Evolutionary conservation across 192 early-diverging fungal genomes (phyloP).

Genomic region (Podila verticillata): DNA sequence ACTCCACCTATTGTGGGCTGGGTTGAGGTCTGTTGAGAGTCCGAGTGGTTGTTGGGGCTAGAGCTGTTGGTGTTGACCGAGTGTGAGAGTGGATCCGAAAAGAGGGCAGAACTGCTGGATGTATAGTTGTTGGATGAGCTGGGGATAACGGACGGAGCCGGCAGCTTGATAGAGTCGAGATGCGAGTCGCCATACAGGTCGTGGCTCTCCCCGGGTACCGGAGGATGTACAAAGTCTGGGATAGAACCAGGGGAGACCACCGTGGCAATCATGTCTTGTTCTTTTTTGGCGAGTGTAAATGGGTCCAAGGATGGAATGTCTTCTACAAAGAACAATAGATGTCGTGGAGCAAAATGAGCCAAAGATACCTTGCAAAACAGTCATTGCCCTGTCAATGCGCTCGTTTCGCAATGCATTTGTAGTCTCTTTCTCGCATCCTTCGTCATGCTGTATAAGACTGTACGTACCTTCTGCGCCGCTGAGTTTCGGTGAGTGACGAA

Average conservation of each 20-base stretch:
- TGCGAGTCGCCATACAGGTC: constrained; percentile 66
- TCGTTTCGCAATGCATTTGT: too few relatives aligned
- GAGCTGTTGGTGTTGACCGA: not conserved
- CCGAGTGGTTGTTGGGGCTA: not conserved
- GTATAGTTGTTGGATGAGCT: constrained; percentile 10
- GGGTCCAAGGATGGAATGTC: too few relatives aligned
- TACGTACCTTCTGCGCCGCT: too few relatives aligned
- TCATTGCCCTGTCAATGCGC: too few relatives aligned
- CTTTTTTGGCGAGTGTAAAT: not conserved
- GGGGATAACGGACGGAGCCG: constrained; percentile 6
- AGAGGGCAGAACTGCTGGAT: constrained; percentile 4
- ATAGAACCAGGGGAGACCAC: constrained; percentile 38
- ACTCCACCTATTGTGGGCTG: not conserved
- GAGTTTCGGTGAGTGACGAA: too few relatives aligned
- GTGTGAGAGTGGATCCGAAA: constrained; percentile 26
- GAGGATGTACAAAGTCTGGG: constrained; percentile 65
- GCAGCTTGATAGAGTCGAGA: constrained; percentile 57
- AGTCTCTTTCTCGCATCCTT: too few relatives aligned
- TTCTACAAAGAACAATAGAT: too few relatives aligned
- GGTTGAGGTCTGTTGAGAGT: not conserved
- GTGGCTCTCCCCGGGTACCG: constrained; percentile 67
- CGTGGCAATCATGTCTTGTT: constrained; percentile 28
- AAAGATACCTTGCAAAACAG: too few relatives aligned
- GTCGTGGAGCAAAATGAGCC: too few relatives aligned
- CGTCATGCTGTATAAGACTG: too few relatives aligned